A percentile compares a stretch with the other conserved stretches of the same genome.
These are phyloP conservation scores for Fragilariopsis cylindrus DNA, from an alignment of 108 stramenopile genomes.

Conservation along the genomic window DNA sequence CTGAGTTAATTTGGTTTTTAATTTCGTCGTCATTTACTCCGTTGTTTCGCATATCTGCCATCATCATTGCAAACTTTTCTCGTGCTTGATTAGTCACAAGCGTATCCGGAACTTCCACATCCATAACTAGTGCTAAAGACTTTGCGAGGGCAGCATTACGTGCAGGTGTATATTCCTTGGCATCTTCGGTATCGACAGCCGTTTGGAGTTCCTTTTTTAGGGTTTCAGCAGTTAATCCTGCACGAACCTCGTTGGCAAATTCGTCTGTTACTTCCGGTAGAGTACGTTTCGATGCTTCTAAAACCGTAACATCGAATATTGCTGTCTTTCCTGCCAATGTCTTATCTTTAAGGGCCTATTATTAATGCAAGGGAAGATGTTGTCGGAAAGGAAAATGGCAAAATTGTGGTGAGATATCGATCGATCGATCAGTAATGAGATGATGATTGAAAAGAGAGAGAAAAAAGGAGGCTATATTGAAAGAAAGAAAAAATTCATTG, in stretches of 20 bases:
- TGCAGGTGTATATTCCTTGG: slow-evolving; percentile 77
- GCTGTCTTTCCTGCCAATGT: slow-evolving; percentile 86
- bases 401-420: not conserved
- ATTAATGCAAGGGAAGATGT: not conserved
- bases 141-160: slow-evolving; percentile 81
- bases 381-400: not conserved
- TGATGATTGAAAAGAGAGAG: not conserved
- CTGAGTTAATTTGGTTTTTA: slow-evolving; percentile 87
- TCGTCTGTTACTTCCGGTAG: slow-evolving; percentile 90
- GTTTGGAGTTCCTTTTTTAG: slow-evolving; percentile 81
- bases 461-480: not conserved
- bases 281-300: slow-evolving; percentile 68
- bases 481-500: too few species aligned
- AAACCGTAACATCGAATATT: slow-evolving; percentile 87
- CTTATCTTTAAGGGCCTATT: slow-evolving; percentile 77
- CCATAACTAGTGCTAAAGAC: slow-evolving; percentile 69
- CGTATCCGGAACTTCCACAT: slow-evolving; percentile 90
- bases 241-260: slow-evolving; percentile 82
- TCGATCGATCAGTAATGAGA: not conserved
- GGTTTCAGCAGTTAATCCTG: slow-evolving; percentile 76
- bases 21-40: slow-evolving; percentile 90
- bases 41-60: slow-evolving; percentile 90
- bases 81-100: slow-evolving; percentile 88
- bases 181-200: slow-evolving; percentile 88
- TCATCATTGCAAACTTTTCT: slow-evolving; percentile 96